A percentile compares a stretch with the other conserved stretches of the same genome.
Evolutionary conservation across 768 basidiomycete species (phyloP).

Genomic region (Pleurotus platypus): DNA sequence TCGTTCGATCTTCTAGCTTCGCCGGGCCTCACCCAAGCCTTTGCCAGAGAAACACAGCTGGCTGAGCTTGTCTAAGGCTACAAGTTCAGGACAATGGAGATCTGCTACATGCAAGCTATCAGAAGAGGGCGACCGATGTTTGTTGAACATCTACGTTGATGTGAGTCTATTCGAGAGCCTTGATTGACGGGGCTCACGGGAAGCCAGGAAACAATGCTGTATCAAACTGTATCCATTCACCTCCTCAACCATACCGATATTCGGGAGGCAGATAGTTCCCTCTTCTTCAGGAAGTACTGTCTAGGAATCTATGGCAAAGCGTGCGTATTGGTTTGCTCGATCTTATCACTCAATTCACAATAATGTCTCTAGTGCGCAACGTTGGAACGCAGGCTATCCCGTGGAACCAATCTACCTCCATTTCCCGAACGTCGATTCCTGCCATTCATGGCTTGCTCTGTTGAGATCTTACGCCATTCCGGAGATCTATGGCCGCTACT

Average conservation of each 20-base stretch:
- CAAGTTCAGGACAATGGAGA: constrained; percentile 64
- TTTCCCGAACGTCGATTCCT: constrained; percentile 60
- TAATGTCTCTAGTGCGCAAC: constrained; percentile 43
- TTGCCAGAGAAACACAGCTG: constrained; percentile 67
- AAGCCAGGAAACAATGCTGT: constrained; percentile 64
- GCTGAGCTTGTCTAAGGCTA: constrained; percentile 55
- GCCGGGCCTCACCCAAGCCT: too few relatives aligned
- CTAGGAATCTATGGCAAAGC: constrained; percentile 63
- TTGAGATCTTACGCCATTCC: constrained; percentile 78
- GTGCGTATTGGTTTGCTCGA: constrained; percentile 30
- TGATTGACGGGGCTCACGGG: background rate
- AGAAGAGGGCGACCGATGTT: constrained; percentile 64
- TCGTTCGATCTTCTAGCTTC: background rate
- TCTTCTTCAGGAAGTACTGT: constrained; percentile 76
- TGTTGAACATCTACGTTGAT: constrained; percentile 73
- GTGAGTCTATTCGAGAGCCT: constrained; percentile 33
- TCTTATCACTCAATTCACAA: background rate
- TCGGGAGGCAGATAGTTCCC: constrained; percentile 67
- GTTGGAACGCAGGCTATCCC: constrained; percentile 48
- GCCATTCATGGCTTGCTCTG: constrained; percentile 76
- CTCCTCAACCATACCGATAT: constrained; percentile 78
- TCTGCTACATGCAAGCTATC: constrained; percentile 66
- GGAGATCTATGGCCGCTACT: constrained; percentile 68
- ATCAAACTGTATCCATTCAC: constrained; percentile 71
- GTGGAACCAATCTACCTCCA: constrained; percentile 73